Base-by-base conservation (phyloP, 2,329 filamentous ascomycete species). In the Claviceps pazoutovae region DNA sequence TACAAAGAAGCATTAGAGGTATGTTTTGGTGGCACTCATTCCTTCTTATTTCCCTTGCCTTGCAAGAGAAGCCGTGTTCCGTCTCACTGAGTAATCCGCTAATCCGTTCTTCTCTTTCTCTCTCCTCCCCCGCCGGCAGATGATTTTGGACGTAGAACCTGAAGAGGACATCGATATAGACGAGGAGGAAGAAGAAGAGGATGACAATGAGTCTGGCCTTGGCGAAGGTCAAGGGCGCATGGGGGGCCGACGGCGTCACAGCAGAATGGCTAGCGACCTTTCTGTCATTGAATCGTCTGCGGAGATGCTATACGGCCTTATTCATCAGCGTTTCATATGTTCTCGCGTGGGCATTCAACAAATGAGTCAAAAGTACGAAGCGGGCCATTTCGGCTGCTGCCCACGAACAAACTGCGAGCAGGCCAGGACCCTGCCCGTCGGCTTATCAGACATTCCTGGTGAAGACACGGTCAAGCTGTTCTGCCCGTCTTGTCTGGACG, bases 291-390 rank as follows among this genome's bases (percentile, higher is more conserved):
- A 98, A 71, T 94, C 86, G 57, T 95, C 89, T 0, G 91, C 93
- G n/a, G 93, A 98, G 73, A 83, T 97, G 73, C 83, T 98, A 23
- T 98, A 98, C 71, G 93, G 93, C 42, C 79, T 98, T 54, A 98
- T 98, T 68, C 93, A 98, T 71, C 93, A 97, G 68, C 86, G 93
- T 53, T 98, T 96, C 70, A 97, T 98, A 71, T 97, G 90, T 63
- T 96, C 90, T 23, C 80, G 93, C 54, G 88, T 88, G 2, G 93
- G 93, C 50, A 97, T 98, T 62, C 91, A 97, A 70, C 90, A 96
- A 67, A 98, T 98, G 93, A 88, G 90, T 56, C 93, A 98, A 69
- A 98, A 98, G 69, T 98, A 97, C 73, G 91, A 97, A 68, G 78
- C 95, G 48, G 86, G 90, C 55, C 91, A 98, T 71, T 98, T 98